Percentiles rank a stretch among this genome's conserved stretches.
Evolutionary conservation across 2,329 filamentous ascomycete genomes (phyloP).

Genomic region (Ceratocystis destructans): DNA sequence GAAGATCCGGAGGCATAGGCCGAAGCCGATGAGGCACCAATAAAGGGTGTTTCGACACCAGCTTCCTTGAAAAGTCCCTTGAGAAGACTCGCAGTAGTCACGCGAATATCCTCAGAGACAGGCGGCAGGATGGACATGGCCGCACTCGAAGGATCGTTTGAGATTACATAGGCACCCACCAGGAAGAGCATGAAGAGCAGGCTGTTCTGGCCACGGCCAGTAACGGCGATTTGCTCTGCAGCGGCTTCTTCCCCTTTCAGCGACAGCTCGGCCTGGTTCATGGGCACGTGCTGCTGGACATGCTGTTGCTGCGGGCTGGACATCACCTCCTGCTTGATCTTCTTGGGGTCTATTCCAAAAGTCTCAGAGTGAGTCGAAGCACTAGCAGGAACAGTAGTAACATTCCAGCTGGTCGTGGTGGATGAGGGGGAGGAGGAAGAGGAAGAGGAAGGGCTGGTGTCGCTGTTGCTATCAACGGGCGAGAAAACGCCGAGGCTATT

Average conservation of each 20-base stretch:
- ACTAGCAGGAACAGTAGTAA: neutral
- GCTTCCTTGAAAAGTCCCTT: constrained; percentile 73
- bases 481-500: constrained; percentile 35
- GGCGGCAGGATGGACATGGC: constrained; percentile 55
- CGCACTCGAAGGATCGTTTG: constrained; percentile 50
- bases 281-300: constrained; percentile 33
- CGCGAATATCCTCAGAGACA: constrained; percentile 68
- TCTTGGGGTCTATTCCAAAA: constrained; percentile 14
- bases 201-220: constrained; percentile 56
- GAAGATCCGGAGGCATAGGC: constrained; percentile 8
- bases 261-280: constrained; percentile 35
- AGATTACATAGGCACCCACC: constrained; percentile 89
- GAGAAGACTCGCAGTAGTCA: constrained; percentile 61
- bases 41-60: constrained; percentile 37
- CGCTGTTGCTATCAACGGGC: neutral
- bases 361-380: constrained; percentile 33
- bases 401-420: constrained; percentile 28
- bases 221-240: constrained; percentile 29
- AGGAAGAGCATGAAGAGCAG: constrained; percentile 91
- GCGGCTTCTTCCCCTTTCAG: constrained; percentile 24
- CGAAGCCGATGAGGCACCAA: constrained; percentile 1
- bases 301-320: neutral
- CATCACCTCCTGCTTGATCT: constrained; percentile 38
- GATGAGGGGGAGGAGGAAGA: constrained; percentile 1
- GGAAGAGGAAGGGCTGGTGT: neutral